Evolutionary conservation across 176 grass and related monocot genomes (phyloP), one percentile per base, ranked within the genome.

Genomic region (Tuctoria greenei): DNA sequence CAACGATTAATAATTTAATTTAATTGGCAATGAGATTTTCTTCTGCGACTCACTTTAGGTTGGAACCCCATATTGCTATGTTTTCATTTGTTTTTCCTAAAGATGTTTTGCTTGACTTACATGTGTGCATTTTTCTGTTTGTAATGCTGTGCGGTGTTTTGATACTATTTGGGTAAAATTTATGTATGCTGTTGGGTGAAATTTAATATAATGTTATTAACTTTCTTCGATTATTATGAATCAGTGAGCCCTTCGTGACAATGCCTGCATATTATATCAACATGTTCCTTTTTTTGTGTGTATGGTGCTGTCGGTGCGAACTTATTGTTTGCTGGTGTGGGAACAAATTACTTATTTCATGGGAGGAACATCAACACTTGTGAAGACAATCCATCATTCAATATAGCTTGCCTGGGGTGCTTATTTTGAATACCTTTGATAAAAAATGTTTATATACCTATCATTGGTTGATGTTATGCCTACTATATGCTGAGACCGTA

Each of bases 401-500:
- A 60, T 5, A 20, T 36, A 17, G 59, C 52, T 68, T n/a, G 46
- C 39, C 41, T 76, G 3, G 35, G 44, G 17, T 77, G 23, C 41
- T 73, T 76, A 28, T 12, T 5, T 49, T 60, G 3, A 67, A 67
- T 28, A 15, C 81, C 12, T 59, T 66, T 7, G 17, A 6, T 21
- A 58, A 58, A 26, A 26, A 23, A 13, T 58, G 55, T 58, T 58
- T 58, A 25, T 58, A 6, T 13, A 58, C 10, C 55, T 58, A 17
- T 58, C 21, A 58, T 58, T 58, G 55, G 7, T 49, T 67, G 40
- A 36, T 60, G 24, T 67, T 66, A 28, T 41, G n/a, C 25, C 62
- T 20, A 25, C 76, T 49, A 38, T 77, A 31, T 70, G 8, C 26
- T 84, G 46, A 84, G 7, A 56, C 46, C 12, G 1, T 45, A 65